phyloP scores from a whole-genome alignment of 805 yeast species.

The Candida boidinii region DNA sequence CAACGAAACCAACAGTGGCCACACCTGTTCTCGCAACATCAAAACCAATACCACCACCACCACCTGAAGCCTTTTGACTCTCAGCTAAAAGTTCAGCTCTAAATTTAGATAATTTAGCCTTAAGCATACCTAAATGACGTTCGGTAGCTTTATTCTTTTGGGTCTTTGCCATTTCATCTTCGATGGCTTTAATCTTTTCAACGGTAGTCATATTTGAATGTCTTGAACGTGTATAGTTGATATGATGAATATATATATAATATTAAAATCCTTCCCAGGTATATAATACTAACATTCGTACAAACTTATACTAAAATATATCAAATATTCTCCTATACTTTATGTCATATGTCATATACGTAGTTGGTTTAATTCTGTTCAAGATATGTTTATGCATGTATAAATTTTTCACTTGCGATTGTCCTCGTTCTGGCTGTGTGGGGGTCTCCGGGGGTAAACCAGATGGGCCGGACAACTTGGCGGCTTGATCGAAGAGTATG shows the following conservation, averaged over 20 bases:
- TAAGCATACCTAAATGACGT: slow-evolving; percentile 93
- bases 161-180: slow-evolving; percentile 96
- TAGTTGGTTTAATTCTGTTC: no score
- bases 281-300: no score
- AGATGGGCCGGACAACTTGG: no score
- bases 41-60: slow-evolving; percentile 89
- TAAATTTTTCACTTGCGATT: no score
- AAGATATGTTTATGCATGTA: no score
- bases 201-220: slow-evolving; percentile 49
- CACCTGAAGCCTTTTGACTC: slow-evolving; percentile 67
- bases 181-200: slow-evolving; percentile 77
- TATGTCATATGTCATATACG: no score
- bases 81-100: slow-evolving; percentile 84
- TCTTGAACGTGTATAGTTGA: slow-evolving; percentile 9
- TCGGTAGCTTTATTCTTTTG: slow-evolving; percentile 98
- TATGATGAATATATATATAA: slow-evolving; percentile 11
- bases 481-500: no score
- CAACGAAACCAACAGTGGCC: slow-evolving; percentile 95
- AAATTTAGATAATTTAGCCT: slow-evolving; percentile 92
- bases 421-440: no score
- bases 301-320: no score
- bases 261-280: slow-evolving; percentile 5
- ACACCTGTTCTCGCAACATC: slow-evolving; percentile 99
- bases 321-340: no score
- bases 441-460: no score